These are phyloP conservation scores for Mikania micrantha DNA, from an alignment of 129 eudicot genomes.

Conservation along the genomic window DNA sequence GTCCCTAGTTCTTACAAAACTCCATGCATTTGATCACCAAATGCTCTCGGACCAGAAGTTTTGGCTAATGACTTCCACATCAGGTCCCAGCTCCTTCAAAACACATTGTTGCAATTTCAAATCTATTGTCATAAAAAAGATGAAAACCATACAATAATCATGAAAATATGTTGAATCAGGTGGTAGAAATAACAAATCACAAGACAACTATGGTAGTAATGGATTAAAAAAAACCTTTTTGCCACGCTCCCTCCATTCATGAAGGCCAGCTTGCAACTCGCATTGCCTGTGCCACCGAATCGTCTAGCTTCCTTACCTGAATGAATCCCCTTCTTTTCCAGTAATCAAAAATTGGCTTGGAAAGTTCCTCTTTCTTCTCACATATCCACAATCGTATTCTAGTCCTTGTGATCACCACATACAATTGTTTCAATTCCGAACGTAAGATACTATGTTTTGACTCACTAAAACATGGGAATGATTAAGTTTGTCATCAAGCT, in stretches of 20 bases:
- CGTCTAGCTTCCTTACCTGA: too few relatives aligned
- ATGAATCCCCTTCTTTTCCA: too few relatives aligned
- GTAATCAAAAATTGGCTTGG: too few relatives aligned
- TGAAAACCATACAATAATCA: slow-evolving; percentile 15
- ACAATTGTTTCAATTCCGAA: slow-evolving; percentile 68
- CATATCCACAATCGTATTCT: slow-evolving; percentile 78
- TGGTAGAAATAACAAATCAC: background rate
- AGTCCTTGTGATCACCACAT: slow-evolving; percentile 80
- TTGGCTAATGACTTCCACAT: slow-evolving; percentile 58
- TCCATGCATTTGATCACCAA: too few relatives aligned
- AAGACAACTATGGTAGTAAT: background rate
- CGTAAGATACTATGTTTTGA: slow-evolving; percentile 55
- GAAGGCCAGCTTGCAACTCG: too few relatives aligned
- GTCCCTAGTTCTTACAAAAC: too few relatives aligned
- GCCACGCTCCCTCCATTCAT: slow-evolving; percentile 68
- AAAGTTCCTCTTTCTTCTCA: slow-evolving; percentile 55
- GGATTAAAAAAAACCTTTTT: slow-evolving; percentile 36
- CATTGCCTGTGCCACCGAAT: too few relatives aligned
- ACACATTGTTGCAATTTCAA: too few relatives aligned
- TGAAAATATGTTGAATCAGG: background rate
- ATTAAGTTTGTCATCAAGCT: too few relatives aligned
- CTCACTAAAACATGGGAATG: too few relatives aligned
- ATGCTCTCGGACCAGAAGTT: slow-evolving; percentile 51
- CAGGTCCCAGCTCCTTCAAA: slow-evolving; percentile 72
- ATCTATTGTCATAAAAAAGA: slow-evolving; percentile 65